phyloP scores from a whole-genome alignment of 2,329 filamentous ascomycete genomes.

The Diplodia corticola region DNA sequence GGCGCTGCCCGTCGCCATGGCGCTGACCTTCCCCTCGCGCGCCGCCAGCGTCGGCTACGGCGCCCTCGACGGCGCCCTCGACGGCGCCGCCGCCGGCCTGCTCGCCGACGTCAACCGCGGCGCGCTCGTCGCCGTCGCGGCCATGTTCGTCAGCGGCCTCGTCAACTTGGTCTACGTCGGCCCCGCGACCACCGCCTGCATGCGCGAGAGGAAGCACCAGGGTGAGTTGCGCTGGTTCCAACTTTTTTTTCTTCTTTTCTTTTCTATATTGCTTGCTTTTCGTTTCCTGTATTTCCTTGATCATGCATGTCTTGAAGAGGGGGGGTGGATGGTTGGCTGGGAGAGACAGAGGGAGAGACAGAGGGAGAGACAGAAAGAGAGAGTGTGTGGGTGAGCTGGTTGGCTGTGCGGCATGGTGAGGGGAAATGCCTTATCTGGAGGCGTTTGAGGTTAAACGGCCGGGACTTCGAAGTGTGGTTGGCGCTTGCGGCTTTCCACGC shows the following conservation, averaged over 20 bases:
- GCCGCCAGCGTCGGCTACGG: conserved; percentile 21
- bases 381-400: too few relatives aligned
- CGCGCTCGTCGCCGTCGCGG: conserved; percentile 59
- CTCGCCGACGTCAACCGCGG: conserved; percentile 27
- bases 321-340: conserved; percentile 27
- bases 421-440: not conserved
- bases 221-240: not conserved
- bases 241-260: not conserved
- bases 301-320: conserved; percentile 49
- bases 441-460: not conserved
- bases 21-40: conserved; percentile 69
- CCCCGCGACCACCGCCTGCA: conserved; percentile 72
- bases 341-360: too few relatives aligned
- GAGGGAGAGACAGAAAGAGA: too few relatives aligned
- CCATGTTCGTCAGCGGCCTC: conserved; percentile 69
- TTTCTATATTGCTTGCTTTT: not conserved
- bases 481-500: not conserved
- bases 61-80: conserved; percentile 8
- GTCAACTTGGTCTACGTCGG: conserved; percentile 71
- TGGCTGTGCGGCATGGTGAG: conserved; percentile 22
- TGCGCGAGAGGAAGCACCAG: conserved; percentile 75
- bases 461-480: not conserved
- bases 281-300: not conserved
- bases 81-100: not conserved
- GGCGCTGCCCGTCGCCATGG: conserved; percentile 68